Evolutionary conservation across 192 early-diverging fungal genomes (phyloP), one percentile per base, ranked within the genome.

Genomic region (Gamsiella multidivaricata): DNA sequence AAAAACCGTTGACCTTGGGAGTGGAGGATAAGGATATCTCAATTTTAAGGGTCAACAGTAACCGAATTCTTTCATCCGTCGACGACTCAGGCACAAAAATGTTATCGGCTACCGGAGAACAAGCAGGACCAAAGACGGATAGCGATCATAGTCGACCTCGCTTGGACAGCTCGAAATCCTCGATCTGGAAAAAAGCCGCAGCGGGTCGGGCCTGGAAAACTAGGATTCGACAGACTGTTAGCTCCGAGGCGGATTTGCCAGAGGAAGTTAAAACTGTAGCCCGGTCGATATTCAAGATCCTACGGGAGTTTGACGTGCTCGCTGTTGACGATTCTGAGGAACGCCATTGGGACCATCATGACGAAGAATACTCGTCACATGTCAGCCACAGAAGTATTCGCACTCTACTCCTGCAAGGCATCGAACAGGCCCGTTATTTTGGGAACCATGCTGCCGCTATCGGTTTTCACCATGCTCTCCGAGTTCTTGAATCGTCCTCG

Each of bases 381-480:
- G 50, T 31, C 15, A 33, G 32, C 31, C 59, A 80, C 36, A 25
- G 37, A 1, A 47, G 59, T 17, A 71, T 72, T 2, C 62, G 49
- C 0, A 32, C 62, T 10, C 57, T 71, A 12, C 59, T 71, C 18
- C 22, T 63, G 7, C 64, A 66, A 63, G 70, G 69, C 3, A 49
- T 71, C 15, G 65, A 80, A 45, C 66, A 70, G 55, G 72, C 81
- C 20, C 81, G 62, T 14, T 22, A 20, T 33, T 65, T 60, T 54
- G 73, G 69, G n/a, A 75, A 82, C 54, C 72, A 78, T 67, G 73
- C 69, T 2, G 74, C 74, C 2, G 81, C 81, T 18, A 64, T 82
- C 46, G 66, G 61, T 5, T 71, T 76, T 36, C 74, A 82, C 47
- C 81, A 82, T 34, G 46, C 81, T 20, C 69, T 80, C 3, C 62